A percentile compares a stretch with the other conserved stretches of the same genome.
These are phyloP conservation scores for Stephania cephalantha DNA, from an alignment of 164 flowering plant species.

Conservation along the genomic window DNA sequence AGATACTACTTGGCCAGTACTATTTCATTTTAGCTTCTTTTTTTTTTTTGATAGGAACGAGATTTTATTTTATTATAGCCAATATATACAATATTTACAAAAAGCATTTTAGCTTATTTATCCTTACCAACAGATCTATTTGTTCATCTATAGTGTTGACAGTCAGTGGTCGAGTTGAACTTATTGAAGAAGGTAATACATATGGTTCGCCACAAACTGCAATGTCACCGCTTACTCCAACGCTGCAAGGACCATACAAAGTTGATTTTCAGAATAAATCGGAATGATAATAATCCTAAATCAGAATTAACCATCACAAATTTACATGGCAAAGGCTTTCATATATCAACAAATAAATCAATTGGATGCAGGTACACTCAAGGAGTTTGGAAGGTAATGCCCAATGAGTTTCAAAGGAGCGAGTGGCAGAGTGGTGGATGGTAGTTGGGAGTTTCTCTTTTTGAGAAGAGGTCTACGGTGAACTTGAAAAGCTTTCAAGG, in stretches of 20 bases:
- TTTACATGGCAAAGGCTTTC: no score
- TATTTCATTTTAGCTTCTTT: not conserved
- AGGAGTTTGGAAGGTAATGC: no score
- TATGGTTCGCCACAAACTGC: conserved; percentile 92
- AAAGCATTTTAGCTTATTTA: not conserved
- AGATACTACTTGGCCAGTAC: not conserved
- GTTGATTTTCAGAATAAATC: not conserved
- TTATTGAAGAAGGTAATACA: conserved; percentile 95
- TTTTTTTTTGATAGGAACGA: no score
- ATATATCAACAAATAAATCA: no score
- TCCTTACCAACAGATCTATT: conserved; percentile 94
- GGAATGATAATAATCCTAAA: not conserved
- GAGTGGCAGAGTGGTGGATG: no score
- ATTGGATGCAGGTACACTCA: no score
- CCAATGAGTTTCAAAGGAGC: no score
- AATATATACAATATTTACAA: no score
- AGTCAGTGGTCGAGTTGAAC: conserved; percentile 86
- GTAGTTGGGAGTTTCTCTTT: no score
- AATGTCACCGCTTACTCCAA: conserved; percentile 99
- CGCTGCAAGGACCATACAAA: conserved; percentile 43
- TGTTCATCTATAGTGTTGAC: conserved; percentile 91
- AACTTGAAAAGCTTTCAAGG: no score
- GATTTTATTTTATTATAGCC: no score
- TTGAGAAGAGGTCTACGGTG: no score
- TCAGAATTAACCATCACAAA: not conserved